A percentile compares a stretch with the other conserved stretches of the same genome.
Evolutionary conservation across 2,329 filamentous ascomycete genomes (phyloP).

Genomic region (Pseudogymnoascus sp.): DNA sequence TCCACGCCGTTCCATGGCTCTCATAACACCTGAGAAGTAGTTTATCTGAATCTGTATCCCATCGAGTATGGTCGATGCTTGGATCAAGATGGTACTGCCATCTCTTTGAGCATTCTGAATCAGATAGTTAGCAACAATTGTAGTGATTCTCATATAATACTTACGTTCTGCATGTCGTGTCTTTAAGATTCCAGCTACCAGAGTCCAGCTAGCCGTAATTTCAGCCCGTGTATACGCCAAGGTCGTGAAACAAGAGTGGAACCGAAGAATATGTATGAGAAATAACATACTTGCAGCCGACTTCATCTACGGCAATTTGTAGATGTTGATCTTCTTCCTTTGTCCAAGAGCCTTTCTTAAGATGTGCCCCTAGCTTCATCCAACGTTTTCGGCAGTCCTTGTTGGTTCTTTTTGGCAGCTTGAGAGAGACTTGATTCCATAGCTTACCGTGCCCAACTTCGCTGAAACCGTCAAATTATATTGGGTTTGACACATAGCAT

Average conservation of each 20-base stretch:
- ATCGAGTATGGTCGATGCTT: slow-evolving; percentile 23
- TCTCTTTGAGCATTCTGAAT: slow-evolving; percentile 39
- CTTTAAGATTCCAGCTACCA: not conserved
- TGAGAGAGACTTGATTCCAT: slow-evolving; percentile 33
- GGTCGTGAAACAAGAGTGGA: not conserved
- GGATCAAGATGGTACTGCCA: slow-evolving; percentile 40
- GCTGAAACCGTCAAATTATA: not conserved
- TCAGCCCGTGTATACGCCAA: not conserved
- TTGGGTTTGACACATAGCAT: no score
- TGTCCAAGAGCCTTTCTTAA: slow-evolving; percentile 35
- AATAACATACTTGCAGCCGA: not conserved
- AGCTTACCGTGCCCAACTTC: not conserved
- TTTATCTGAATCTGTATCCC: not conserved
- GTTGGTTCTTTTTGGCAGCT: slow-evolving; percentile 35
- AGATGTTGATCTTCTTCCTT: not conserved
- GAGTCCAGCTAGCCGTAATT: not conserved
- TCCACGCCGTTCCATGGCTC: not conserved
- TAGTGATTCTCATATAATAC: not conserved
- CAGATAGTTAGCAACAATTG: not conserved
- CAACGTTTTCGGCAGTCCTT: slow-evolving; percentile 40
- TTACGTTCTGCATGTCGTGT: not conserved
- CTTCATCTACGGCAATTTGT: not conserved
- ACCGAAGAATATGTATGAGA: not conserved
- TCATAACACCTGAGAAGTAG: not conserved
- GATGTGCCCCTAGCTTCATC: slow-evolving; percentile 32